Percentiles rank a stretch among this genome's conserved stretches.
phyloP scores from a whole-genome alignment of 1,284 basidiomycete genomes.

The Ceratobasidium sp. region DNA sequence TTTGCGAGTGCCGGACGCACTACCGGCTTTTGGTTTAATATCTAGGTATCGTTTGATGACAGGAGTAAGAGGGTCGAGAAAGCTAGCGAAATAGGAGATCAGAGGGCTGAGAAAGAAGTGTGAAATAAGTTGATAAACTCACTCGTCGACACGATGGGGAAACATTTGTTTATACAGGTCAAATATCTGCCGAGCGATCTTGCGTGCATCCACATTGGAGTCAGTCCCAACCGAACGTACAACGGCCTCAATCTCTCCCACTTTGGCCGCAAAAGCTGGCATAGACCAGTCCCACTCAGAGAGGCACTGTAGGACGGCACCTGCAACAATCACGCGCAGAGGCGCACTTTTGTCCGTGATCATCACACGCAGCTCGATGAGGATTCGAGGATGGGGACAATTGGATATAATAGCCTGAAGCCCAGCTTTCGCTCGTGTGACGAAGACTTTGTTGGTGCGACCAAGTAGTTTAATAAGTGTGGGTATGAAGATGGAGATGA shows the following conservation, averaged over 20 bases:
- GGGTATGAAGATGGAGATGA: conserved; percentile 76
- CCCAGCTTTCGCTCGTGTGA: conserved; percentile 70
- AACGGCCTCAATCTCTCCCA: conserved; percentile 73
- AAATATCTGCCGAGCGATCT: conserved; percentile 74
- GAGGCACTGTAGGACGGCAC: conserved; percentile 60
- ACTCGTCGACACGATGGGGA: conserved; percentile 65
- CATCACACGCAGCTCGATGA: conserved; percentile 69
- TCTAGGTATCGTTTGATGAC: conserved; percentile 45
- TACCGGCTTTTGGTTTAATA: conserved; percentile 21
- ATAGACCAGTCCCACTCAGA: conserved; percentile 42
- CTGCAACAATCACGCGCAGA: conserved; percentile 70
- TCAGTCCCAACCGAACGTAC: conserved; percentile 76
- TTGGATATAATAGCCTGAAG: conserved; percentile 71
- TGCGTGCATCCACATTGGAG: conserved; percentile 79
- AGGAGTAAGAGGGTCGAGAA: conserved; percentile 44
- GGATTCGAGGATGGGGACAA: conserved; percentile 73
- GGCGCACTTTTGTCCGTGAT: conserved; percentile 74
- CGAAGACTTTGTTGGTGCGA: conserved; percentile 84
- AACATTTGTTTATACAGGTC: conserved; percentile 77
- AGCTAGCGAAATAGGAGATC: conserved; percentile 18
- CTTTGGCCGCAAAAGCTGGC: conserved; percentile 60
- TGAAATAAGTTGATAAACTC: not conserved
- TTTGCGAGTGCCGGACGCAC: conserved; percentile 4
- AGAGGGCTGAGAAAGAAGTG: not conserved
- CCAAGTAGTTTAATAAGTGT: conserved; percentile 73